Conservation (phyloP, 306 rosid genomes). For the Datisca glomerata region DNA sequence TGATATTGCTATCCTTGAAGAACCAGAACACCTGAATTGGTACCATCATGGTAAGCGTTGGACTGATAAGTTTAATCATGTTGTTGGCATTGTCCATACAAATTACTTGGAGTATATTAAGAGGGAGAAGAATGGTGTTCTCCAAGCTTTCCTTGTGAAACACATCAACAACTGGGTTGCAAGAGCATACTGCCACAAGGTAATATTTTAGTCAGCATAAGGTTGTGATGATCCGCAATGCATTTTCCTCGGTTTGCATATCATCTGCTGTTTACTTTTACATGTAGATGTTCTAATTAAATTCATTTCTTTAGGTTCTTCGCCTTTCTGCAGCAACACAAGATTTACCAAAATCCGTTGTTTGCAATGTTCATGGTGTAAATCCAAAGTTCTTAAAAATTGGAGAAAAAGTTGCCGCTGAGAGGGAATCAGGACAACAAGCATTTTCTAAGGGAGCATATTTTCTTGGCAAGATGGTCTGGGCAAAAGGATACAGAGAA, state of each 20-base stretch:
- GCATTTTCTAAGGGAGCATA: slow-evolving; percentile 91
- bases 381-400: slow-evolving; percentile 87
- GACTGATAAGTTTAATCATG: slow-evolving; percentile 93
- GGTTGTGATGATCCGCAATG: neutral
- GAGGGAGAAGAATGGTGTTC: slow-evolving; percentile 92
- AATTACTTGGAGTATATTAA: slow-evolving; percentile 92
- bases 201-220: slow-evolving; percentile 8
- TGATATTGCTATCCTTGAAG: slow-evolving; percentile 91
- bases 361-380: slow-evolving; percentile 98
- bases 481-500: slow-evolving; percentile 96
- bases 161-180: slow-evolving; percentile 95
- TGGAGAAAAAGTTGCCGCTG: slow-evolving; percentile 71
- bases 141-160: slow-evolving; percentile 87
- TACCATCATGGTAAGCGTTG: slow-evolving; percentile 96
- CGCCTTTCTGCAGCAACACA: slow-evolving; percentile 98
- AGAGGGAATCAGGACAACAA: slow-evolving; percentile 66
- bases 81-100: slow-evolving; percentile 94
- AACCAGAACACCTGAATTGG: slow-evolving; percentile 98
- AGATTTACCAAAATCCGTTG: slow-evolving; percentile 75
- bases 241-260: neutral
- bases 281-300: no score
- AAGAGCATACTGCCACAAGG: slow-evolving; percentile 87
- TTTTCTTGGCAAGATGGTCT: slow-evolving; percentile 98
- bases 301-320: slow-evolving; percentile 52
- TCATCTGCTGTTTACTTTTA: no score